Conservation (phyloP, 495 filamentous ascomycete species). For the Alectoria sarmentosa region DNA sequence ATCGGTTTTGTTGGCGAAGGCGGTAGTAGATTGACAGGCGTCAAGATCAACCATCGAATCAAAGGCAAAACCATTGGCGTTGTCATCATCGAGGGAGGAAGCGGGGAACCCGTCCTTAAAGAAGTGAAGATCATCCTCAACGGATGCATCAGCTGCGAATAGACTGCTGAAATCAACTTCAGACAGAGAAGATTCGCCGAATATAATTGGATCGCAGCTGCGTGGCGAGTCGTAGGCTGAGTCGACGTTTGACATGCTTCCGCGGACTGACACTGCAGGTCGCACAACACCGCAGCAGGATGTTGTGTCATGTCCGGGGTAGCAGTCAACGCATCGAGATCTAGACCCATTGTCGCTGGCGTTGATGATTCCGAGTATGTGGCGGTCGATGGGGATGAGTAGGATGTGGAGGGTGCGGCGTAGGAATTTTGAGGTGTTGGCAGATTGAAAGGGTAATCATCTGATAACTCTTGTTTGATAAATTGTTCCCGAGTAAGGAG, state of each 20-base stretch:
- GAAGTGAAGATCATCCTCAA: conserved; percentile 66
- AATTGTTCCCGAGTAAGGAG: conserved; percentile 19
- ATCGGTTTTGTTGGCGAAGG: conserved; percentile 49
- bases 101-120: conserved; percentile 69
- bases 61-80: conserved; percentile 65
- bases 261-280: conserved; percentile 98
- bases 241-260: conserved; percentile 31
- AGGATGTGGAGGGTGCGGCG: conserved; percentile 32
- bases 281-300: conserved; percentile 99
- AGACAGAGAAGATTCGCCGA: conserved; percentile 52
- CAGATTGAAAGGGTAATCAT: conserved; percentile 42
- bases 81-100: conserved; percentile 49
- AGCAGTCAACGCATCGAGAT: conserved; percentile 51
- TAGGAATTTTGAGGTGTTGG: conserved; percentile 25
- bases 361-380: conserved; percentile 39
- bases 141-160: conserved; percentile 63
- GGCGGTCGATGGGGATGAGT: conserved; percentile 43
- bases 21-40: conserved; percentile 47
- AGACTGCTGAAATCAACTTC: conserved; percentile 60
- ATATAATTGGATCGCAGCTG: conserved; percentile 47
- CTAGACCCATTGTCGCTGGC: conserved; percentile 32
- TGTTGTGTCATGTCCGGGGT: conserved; percentile 96
- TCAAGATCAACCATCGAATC: conserved; percentile 81
- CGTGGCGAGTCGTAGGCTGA: conserved; percentile 50
- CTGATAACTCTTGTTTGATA: conserved; percentile 49